Evolutionary conservation across 1,284 basidiomycete species (phyloP), one percentile per base, ranked within the genome.

Genomic region (Marasmius tenuissimus): DNA sequence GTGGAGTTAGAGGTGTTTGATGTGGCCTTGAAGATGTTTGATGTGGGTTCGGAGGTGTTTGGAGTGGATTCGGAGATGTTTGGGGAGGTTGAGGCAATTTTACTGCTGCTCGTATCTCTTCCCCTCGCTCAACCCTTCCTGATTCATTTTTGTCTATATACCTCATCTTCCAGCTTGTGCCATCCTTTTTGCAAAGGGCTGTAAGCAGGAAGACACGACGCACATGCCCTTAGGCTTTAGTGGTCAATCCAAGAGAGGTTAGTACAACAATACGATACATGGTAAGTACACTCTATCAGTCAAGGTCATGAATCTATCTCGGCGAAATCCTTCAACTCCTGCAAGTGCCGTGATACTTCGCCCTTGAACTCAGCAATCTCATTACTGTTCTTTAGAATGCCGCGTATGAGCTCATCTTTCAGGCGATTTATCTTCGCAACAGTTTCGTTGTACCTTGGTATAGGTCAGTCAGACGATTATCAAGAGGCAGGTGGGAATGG

Each of bases 371-470:
- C 80, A 33, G 86, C 87, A 50, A 91, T 89, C 60, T 93, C 91
- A 64, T 88, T 88, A 68, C 87, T 88, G 72, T 87, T 92, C 78
- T 91, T 92, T 64, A 90, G 82, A 63, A 93, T 90, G n/a, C 87
- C 87, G 1, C 89, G 84, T 45, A 90, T 83, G 0, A 88, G 91
- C 65, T 92, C 90, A 61, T 93, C 89, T 66, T 85, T 87, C 27
- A 92, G 70, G 53, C 87, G 81, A 57, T 82, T 82, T 22, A 89
- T 84, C 67, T 88, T 89, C 65, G 89, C 88, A 10, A 90, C 74
- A 68, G 93, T 91, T 69, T 93, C 90, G 63, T 85, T 84, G 69
- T 91, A 88, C 58, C 91, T 92, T 69, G 48, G 37, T 48, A 61
- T 33, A 18, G n/a, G 49, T 67, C 54, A 70, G 47, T 35, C 20